Conservation (phyloP, 495 filamentous ascomycete species). For the Aspergillus homomorphus region DNA sequence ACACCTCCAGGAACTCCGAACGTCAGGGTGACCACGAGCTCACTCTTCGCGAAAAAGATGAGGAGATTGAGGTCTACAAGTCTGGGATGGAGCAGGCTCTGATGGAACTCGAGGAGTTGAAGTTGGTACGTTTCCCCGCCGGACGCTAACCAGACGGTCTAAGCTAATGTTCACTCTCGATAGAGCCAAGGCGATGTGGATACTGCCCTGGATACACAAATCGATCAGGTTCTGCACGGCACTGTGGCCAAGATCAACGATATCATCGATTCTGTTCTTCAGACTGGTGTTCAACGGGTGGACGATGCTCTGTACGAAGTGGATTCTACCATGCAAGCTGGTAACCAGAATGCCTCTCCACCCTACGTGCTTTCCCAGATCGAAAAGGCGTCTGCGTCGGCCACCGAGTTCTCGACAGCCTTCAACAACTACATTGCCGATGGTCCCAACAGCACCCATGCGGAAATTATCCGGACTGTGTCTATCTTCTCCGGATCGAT, state of each 20-base stretch:
- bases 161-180: conserved; percentile 1
- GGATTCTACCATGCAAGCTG: conserved; percentile 95
- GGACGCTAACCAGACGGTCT: not conserved
- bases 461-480: conserved; percentile 88
- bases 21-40: conserved; percentile 81
- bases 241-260: conserved; percentile 92
- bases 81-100: conserved; percentile 95
- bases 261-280: conserved; percentile 94
- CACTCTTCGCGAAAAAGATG: conserved; percentile 85
- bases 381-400: conserved; percentile 91
- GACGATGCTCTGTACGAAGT: conserved; percentile 97
- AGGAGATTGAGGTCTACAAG: conserved; percentile 95
- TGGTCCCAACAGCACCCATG: conserved; percentile 86
- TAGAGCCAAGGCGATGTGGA: conserved; percentile 71
- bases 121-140: conserved; percentile 40
- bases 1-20: conserved; percentile 70
- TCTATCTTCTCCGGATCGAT: conserved; percentile 86
- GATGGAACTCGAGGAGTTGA: conserved; percentile 83
- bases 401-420: conserved; percentile 92
- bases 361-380: conserved; percentile 93
- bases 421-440: conserved; percentile 99
- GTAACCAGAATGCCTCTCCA: conserved; percentile 97
- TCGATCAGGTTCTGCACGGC: conserved; percentile 80
- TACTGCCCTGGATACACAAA: conserved; percentile 79
- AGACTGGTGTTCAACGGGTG: conserved; percentile 88